Conservation (phyloP, 352 stramenopile genomes). For the Pythium folliculosum region DNA sequence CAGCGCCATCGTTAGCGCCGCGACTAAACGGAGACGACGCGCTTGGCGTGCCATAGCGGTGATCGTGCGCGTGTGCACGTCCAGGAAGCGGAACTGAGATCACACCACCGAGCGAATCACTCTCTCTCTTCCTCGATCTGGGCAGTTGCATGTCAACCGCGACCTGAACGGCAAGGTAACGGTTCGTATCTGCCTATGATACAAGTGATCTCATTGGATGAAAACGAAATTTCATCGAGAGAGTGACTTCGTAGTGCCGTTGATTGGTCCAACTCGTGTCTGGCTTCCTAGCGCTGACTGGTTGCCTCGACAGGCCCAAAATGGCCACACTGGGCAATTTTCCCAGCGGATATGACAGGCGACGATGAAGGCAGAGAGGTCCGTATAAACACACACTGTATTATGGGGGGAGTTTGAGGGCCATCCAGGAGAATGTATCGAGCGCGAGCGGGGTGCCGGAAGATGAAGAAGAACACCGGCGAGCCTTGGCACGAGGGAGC, state of each 20-base stretch:
- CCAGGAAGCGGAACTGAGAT: constrained; percentile 1
- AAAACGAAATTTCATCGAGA: not conserved
- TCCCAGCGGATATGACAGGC: no score
- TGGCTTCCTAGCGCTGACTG: not conserved
- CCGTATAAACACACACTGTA: constrained; percentile 2
- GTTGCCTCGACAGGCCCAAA: no score
- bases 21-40: not conserved
- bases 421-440: not conserved
- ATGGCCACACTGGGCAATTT: no score
- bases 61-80: not conserved
- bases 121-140: not conserved
- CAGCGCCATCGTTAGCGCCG: not conserved
- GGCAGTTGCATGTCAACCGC: not conserved
- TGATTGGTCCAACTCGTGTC: not conserved
- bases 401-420: not conserved
- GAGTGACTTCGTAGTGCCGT: constrained; percentile 6
- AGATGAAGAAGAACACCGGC: no score
- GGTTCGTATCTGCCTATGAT: constrained; percentile 3
- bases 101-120: not conserved
- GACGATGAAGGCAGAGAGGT: no score
- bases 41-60: not conserved
- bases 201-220: no score
- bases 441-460: not conserved
- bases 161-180: not conserved
- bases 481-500: not conserved